These are phyloP conservation scores for Pistacia vera DNA, from an alignment of 345 rosid genomes.

Conservation along the genomic window DNA sequence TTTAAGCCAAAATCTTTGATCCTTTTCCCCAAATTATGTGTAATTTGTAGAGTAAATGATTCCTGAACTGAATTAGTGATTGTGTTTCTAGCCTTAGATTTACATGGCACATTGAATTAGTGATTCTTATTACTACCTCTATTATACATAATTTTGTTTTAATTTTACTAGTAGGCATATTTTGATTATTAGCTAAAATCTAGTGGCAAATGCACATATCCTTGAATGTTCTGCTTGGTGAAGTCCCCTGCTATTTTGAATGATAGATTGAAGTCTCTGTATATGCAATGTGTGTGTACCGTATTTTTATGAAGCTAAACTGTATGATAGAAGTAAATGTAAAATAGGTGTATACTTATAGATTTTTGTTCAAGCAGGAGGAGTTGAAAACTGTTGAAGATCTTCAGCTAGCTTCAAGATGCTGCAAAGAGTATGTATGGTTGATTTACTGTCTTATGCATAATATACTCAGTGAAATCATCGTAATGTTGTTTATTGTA, in stretches of 20 bases:
- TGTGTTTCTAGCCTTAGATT: too few relatives aligned
- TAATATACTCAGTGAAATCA: neutral
- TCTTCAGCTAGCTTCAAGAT: conserved; percentile 36
- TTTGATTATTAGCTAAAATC: too few relatives aligned
- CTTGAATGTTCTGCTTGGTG: neutral
- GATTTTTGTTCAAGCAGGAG: conserved; percentile 28
- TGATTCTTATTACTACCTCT: too few relatives aligned
- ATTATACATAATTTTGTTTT: too few relatives aligned
- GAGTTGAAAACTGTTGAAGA: conserved; percentile 41
- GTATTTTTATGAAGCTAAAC: neutral
- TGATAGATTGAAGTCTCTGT: neutral
- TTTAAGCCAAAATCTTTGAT: too few relatives aligned
- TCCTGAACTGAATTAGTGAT: too few relatives aligned
- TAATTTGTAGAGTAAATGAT: too few relatives aligned
- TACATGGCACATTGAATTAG: too few relatives aligned
- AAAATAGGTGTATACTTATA: neutral
- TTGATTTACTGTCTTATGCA: neutral
- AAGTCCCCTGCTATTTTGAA: neutral
- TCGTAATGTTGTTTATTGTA: neutral
- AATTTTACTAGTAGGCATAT: too few relatives aligned
- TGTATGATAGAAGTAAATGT: neutral
- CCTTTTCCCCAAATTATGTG: too few relatives aligned
- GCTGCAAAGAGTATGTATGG: conserved; percentile 45
- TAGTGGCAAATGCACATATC: too few relatives aligned
- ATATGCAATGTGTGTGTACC: too few relatives aligned